These are phyloP conservation scores for Scedosporium aurantiacum DNA, from an alignment of 2,329 filamentous ascomycete genomes.

Conservation along the genomic window DNA sequence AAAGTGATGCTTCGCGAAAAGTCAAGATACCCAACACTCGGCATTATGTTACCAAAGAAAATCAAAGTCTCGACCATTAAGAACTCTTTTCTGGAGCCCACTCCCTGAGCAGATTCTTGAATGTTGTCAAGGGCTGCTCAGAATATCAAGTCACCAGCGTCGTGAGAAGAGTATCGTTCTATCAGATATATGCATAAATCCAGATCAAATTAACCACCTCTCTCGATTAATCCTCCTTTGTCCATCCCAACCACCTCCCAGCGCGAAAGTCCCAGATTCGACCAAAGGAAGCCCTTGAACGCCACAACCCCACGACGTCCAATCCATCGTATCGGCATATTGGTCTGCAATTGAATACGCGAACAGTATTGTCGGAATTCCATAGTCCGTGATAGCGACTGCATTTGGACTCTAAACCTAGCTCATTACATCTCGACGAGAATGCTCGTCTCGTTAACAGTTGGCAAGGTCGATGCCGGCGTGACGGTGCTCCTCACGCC, in stretches of 20 bases:
- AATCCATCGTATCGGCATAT: too few relatives aligned
- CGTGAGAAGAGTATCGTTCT: not conserved
- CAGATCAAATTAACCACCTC: not conserved
- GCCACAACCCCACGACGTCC: not conserved
- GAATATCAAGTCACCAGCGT: too few relatives aligned
- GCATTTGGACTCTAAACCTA: not conserved
- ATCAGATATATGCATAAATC: not conserved
- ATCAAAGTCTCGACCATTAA: too few relatives aligned
- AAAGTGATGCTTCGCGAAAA: too few relatives aligned
- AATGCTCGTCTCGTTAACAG: conserved; percentile 95
- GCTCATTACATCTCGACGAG: not conserved
- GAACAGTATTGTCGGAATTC: too few relatives aligned
- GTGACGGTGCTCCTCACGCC: conserved; percentile 94
- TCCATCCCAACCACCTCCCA: conserved; percentile 5
- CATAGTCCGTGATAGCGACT: too few relatives aligned
- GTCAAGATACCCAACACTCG: too few relatives aligned
- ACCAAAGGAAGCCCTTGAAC: not conserved
- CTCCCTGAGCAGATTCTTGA: too few relatives aligned
- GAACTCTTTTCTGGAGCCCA: too few relatives aligned
- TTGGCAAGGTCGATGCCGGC: conserved; percentile 98
- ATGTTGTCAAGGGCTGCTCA: too few relatives aligned
- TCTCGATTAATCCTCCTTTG: conserved; percentile 5
- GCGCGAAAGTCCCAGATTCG: conserved; percentile 2
- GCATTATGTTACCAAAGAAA: too few relatives aligned
- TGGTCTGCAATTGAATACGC: too few relatives aligned